These are phyloP conservation scores for Puya raimondii DNA, from an alignment of 176 grass and related monocot genomes.

Conservation along the genomic window DNA sequence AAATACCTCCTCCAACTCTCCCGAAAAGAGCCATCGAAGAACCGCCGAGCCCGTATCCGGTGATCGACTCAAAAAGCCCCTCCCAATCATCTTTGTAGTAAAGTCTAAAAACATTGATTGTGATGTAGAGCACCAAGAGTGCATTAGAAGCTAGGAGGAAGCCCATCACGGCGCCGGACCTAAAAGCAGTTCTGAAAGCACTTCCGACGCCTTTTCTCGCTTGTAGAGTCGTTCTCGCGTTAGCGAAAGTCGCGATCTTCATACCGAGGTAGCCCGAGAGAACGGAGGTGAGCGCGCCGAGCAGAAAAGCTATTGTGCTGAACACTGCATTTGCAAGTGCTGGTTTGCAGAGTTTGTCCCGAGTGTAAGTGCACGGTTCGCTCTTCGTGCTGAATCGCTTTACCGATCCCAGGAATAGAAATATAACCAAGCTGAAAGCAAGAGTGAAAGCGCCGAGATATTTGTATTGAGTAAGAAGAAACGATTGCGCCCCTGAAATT, in stretches of 20 bases:
- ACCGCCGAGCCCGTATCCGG: constrained; percentile 55
- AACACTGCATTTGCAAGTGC: constrained; percentile 57
- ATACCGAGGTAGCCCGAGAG: constrained; percentile 58
- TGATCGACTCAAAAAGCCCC: constrained; percentile 54
- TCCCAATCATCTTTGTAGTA: constrained; percentile 71
- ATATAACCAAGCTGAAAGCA: constrained; percentile 39
- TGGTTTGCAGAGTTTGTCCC: constrained; percentile 26
- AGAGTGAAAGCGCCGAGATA: constrained; percentile 49
- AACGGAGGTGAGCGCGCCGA: constrained; percentile 50
- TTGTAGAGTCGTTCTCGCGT: constrained; percentile 52
- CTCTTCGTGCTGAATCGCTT: constrained; percentile 24
- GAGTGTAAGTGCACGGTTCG: constrained; percentile 26
- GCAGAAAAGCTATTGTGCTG: constrained; percentile 42
- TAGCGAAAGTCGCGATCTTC: constrained; percentile 56
- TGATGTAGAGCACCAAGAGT: constrained; percentile 53
- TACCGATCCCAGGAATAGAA: constrained; percentile 54
- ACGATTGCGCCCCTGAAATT: constrained; percentile 51
- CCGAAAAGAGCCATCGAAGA: constrained; percentile 70
- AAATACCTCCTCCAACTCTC: constrained; percentile 73
- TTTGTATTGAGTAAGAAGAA: constrained; percentile 50
- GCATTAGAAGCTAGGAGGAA: constrained; percentile 57
- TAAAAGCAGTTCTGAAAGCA: constrained; percentile 44
- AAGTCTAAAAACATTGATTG: constrained; percentile 46
- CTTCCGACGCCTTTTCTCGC: constrained; percentile 37
- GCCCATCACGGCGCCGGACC: constrained; percentile 61